Evolutionary conservation across 2,329 filamentous ascomycete species (phyloP), one percentile per base, ranked within the genome.

Genomic region (Tothia fuscella): DNA sequence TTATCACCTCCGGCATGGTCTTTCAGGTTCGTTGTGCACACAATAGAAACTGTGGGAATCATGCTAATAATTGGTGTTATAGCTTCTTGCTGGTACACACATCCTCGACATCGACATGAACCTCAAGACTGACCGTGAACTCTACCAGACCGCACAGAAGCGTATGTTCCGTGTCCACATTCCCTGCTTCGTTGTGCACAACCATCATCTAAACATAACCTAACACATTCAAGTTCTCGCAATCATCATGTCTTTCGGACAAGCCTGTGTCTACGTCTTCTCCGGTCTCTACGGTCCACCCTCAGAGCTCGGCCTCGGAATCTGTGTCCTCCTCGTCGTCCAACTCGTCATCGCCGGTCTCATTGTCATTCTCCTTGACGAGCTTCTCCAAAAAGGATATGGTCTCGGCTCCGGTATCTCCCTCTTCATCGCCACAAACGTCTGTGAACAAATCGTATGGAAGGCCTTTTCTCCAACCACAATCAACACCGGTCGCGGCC

Each of bases 381-480:
- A 98, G 76, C 81, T 98, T 47, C 82, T 98, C 56, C 93, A 98
- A 72, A 98, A 98, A 78, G 91, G 91, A 53, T 98, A 98, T 59
- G 41, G 32, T n/a, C 12, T 43, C 20, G 32, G 41, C 41, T 26
- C 16, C 10, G 39, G 39, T 19, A 41, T 41, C n/a, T 34, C 29
- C 19, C 29, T 41, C 16, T 29, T 38, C 34, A 46, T 98, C 62
- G 91, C 91, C 53, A 98, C 91, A 72, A 96, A 96, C 77, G 96
- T 98, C 60, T 98, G 91, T 84, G 91, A 98, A 74, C 95, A 89
- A 44, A 98, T 98, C 65, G 83, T 98, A 71, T 98, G 91, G 91
- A 95, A 95, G 76, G 91, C 93, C 40, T 96, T 98, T 75, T 96
- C 89, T 41, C 93, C 93, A 44, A 96, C 88, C 47, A 96, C 91